Evolutionary conservation across 2,329 filamentous ascomycete species (phyloP).

Genomic region (Colletotrichum tropicale): DNA sequence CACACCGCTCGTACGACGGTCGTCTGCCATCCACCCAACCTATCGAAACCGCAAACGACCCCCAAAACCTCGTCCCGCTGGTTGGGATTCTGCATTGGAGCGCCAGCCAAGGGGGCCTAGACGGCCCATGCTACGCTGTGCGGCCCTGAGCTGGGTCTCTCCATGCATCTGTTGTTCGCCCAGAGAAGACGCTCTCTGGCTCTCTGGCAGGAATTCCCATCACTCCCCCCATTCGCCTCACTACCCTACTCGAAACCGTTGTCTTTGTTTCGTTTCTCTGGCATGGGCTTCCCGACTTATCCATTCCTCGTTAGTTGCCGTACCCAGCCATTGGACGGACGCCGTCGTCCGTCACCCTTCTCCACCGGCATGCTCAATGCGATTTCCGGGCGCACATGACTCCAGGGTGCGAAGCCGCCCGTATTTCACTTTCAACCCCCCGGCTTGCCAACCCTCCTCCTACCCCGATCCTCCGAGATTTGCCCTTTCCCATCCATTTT

Average conservation of each 20-base stretch:
- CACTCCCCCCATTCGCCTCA: conserved; percentile 5
- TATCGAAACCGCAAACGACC: conserved; percentile 6
- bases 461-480: background rate
- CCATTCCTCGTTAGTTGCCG: conserved; percentile 17
- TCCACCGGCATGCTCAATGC: conserved; percentile 11
- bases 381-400: conserved; percentile 21
- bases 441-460: background rate
- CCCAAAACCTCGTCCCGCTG: background rate
- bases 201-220: background rate
- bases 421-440: conserved; percentile 19
- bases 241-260: conserved; percentile 6
- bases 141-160: conserved; percentile 9
- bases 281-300: conserved; percentile 12
- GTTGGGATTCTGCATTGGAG: conserved; percentile 12
- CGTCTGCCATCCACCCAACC: background rate
- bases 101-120: conserved; percentile 8
- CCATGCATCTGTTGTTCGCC: conserved; percentile 8
- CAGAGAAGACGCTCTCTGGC: background rate
- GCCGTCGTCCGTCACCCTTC: conserved; percentile 8
- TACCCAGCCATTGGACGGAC: background rate
- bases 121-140: conserved; percentile 12
- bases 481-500: background rate
- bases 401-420: conserved; percentile 7
- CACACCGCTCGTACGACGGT: conserved; percentile 15
- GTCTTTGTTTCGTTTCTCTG: conserved; percentile 17